Evolutionary conservation across 345 rosid genomes (phyloP).

Genomic region (Dovyalis caffra): DNA sequence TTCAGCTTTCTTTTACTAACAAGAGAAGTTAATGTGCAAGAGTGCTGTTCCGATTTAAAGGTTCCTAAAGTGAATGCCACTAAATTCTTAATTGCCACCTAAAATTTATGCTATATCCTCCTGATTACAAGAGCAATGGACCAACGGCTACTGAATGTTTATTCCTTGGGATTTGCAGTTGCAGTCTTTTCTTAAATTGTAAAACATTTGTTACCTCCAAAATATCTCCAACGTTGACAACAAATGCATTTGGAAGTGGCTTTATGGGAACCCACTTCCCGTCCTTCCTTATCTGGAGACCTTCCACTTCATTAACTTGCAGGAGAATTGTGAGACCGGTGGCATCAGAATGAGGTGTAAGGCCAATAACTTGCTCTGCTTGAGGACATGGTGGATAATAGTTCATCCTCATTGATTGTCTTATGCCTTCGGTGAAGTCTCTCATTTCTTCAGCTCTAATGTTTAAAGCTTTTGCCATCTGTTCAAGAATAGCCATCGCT

Average conservation of each 20-base stretch:
- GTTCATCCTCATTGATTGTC: constrained; percentile 30
- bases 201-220: constrained; percentile 21
- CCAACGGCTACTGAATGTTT: too few relatives aligned
- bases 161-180: background rate
- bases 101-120: too few relatives aligned
- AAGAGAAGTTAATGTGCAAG: too few relatives aligned
- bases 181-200: background rate
- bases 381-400: constrained; percentile 38
- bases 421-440: constrained; percentile 16
- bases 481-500: background rate
- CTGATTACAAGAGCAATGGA: too few relatives aligned
- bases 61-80: too few relatives aligned
- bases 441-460: constrained; percentile 21
- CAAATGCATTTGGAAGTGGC: constrained; percentile 32
- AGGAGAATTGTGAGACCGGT: constrained; percentile 29
- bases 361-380: constrained; percentile 32
- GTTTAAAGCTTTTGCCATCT: constrained; percentile 17
- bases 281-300: constrained; percentile 33
- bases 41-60: too few relatives aligned
- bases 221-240: constrained; percentile 38
- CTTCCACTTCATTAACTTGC: constrained; percentile 34
- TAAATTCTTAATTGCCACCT: too few relatives aligned
- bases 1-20: background rate
- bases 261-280: constrained; percentile 37
- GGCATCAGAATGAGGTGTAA: constrained; percentile 35